Evolutionary conservation across 2,329 filamentous ascomycete genomes (phyloP), one percentile per base, ranked within the genome.

Genomic region (Cladorrhinum sp.): DNA sequence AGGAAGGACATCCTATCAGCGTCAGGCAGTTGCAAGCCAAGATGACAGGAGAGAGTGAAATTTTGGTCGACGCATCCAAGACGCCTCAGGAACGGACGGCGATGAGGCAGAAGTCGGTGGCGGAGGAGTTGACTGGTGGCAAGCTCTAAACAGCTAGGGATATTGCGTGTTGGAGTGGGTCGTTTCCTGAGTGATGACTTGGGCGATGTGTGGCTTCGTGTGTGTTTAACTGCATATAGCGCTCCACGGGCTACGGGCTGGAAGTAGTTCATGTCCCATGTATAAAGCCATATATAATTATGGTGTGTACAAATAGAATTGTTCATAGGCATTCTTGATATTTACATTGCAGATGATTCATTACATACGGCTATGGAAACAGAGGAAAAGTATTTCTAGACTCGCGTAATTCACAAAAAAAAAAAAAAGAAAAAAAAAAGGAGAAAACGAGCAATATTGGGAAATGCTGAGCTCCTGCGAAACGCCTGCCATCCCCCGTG

Each of bases 91-190:
- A 76, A 58, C 77, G 77, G 63, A 82, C 82, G 20, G 74, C 76
- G 18, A 76, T 76, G 73, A 74, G 82, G 60, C 83, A 75, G 71
- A 84, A 82, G 75, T 75, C 71, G 54, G 79, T 86, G 59, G 78
- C 83, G 2, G 84, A 86, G 71, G 81, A 84, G 72, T 75, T 86
- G 62, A 86, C 83, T 21, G 84, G 84, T 57, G 83, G 83, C 62
- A 84, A 82, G 74, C 79, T 85, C 75, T 77, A 78, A 60, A 75
- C 73, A 55, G 55, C n/a, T 48, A 52, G n/a, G n/a, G n/a, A n/a
- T n/a, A n/a, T n/a, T n/a, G n/a, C n/a, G n/a, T n/a, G n/a, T n/a
- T n/a, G n/a, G n/a, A n/a, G n/a, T n/a, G n/a, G n/a, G n/a, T n/a
- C n/a, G n/a, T n/a, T n/a, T n/a, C n/a, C n/a, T n/a, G n/a, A n/a